These are phyloP conservation scores for Eutrema heterophyllum DNA, from an alignment of 345 rosid genomes.

Conservation along the genomic window DNA sequence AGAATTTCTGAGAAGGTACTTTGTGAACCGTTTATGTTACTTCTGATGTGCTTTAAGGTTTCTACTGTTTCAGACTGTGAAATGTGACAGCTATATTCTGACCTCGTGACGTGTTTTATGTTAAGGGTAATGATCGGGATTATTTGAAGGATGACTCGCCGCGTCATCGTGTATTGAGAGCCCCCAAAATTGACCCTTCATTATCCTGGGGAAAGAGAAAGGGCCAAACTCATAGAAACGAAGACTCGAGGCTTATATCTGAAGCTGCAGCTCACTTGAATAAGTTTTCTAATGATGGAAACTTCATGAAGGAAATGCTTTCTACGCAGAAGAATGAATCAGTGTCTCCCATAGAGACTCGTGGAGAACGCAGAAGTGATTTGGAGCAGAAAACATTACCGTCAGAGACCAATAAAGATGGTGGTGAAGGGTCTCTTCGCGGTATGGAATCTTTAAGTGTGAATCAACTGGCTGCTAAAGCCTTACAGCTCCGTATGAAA, in stretches of 20 bases:
- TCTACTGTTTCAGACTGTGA: not conserved
- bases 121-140: constrained; percentile 37
- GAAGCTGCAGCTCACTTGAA: constrained; percentile 62
- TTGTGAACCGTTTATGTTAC: not conserved
- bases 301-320: constrained; percentile 55
- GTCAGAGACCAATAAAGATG: constrained; percentile 18
- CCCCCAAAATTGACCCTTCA: constrained; percentile 60
- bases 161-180: constrained; percentile 54
- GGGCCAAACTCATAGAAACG: constrained; percentile 34
- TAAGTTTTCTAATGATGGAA: constrained; percentile 75
- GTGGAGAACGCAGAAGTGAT: constrained; percentile 26
- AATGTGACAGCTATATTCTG: not conserved
- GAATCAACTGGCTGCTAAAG: constrained; percentile 86
- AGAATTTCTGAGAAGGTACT: constrained; percentile 47
- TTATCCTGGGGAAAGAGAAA: constrained; percentile 76
- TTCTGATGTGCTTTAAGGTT: not conserved
- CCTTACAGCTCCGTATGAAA: constrained; percentile 79
- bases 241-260: constrained; percentile 50
- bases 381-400: constrained; percentile 15
- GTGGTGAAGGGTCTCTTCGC: constrained; percentile 35
- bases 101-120: not conserved
- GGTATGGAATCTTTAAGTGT: constrained; percentile 46
- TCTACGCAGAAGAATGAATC: constrained; percentile 34
- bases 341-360: constrained; percentile 26
- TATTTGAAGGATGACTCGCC: constrained; percentile 62